Evolutionary conservation across 2,329 filamentous ascomycete genomes (phyloP).

Genomic region (Nigrospora osmanthi): DNA sequence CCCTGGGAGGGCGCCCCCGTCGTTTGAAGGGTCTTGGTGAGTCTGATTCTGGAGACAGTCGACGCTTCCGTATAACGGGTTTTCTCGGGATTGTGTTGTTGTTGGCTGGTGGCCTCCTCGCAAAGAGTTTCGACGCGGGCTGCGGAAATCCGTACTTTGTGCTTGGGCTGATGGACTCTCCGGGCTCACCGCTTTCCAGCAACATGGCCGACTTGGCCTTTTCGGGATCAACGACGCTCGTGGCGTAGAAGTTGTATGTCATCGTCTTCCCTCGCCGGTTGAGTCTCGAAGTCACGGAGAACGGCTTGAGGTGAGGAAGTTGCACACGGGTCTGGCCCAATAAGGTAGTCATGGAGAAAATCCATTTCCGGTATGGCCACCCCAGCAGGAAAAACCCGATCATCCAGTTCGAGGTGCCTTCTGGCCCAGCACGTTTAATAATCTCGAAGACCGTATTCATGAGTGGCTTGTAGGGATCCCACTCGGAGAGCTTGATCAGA

Average conservation of each 20-base stretch:
- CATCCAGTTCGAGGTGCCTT: slow-evolving; percentile 22
- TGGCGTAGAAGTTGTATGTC: slow-evolving; percentile 30
- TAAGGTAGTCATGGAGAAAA: slow-evolving; percentile 22
- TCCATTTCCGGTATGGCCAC: slow-evolving; percentile 21
- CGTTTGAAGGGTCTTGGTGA: background rate
- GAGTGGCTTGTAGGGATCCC: slow-evolving; percentile 24
- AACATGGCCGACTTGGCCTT: background rate
- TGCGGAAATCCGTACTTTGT: background rate
- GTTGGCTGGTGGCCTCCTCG: background rate
- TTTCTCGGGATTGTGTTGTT: background rate
- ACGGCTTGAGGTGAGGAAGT: slow-evolving; percentile 28
- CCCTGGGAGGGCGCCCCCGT: too few species aligned
- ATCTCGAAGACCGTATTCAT: slow-evolving; percentile 23
- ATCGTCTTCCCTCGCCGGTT: slow-evolving; percentile 30
- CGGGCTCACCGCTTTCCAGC: background rate
- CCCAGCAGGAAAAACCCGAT: slow-evolving; percentile 22
- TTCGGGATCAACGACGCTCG: background rate
- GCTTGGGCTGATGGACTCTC: background rate
- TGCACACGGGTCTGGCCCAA: slow-evolving; percentile 27
- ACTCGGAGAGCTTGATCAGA: slow-evolving; percentile 12
- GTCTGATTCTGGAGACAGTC: background rate
- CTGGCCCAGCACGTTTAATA: slow-evolving; percentile 19
- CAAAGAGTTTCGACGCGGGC: background rate
- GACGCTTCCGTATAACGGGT: background rate
- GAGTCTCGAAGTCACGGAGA: slow-evolving; percentile 28